Percentiles rank a stretch among this genome's conserved stretches.
phyloP scores from a whole-genome alignment of 257 asterid species.

The Verbena officinalis region DNA sequence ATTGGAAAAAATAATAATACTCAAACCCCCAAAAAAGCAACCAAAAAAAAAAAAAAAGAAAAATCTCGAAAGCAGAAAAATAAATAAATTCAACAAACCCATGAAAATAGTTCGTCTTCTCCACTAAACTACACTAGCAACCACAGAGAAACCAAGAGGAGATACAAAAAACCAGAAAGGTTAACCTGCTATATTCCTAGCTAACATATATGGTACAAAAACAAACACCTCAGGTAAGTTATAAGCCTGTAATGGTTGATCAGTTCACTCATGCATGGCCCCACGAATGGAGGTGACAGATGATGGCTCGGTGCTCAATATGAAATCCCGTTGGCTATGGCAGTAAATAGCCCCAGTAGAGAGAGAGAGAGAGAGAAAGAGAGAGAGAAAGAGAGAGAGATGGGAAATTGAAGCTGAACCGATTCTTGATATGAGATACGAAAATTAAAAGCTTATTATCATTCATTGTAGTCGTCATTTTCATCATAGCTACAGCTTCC shows the following conservation, averaged over 20 bases:
- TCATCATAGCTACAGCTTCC: slow-evolving; percentile 32
- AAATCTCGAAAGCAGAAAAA: slow-evolving; percentile 33
- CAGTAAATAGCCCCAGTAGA: not conserved
- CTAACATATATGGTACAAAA: slow-evolving; percentile 9
- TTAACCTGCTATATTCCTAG: slow-evolving; percentile 2
- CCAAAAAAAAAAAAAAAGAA: not conserved
- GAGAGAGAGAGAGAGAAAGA: not conserved
- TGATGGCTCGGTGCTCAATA: slow-evolving; percentile 46
- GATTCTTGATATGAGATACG: not conserved
- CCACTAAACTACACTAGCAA: slow-evolving; percentile 33
- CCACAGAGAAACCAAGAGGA: not conserved
- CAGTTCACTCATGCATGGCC: slow-evolving; percentile 23
- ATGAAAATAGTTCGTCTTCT: slow-evolving; percentile 29
- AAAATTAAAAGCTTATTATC: not conserved
- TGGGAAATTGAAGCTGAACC: not conserved
- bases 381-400: slow-evolving; percentile 1
- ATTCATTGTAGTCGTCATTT: slow-evolving; percentile 19
- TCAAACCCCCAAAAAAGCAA: not conserved
- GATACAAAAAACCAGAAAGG: slow-evolving; percentile 6
- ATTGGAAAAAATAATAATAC: not conserved
- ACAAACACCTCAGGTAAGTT: slow-evolving; percentile 21
- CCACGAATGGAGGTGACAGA: slow-evolving; percentile 22
- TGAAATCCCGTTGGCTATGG: slow-evolving; percentile 44
- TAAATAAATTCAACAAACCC: slow-evolving; percentile 10
- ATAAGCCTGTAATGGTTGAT: not conserved